A percentile compares a stretch with the other conserved stretches of the same genome.
These are phyloP conservation scores for Diutina ranongensis DNA, from an alignment of 1,139 yeast species.

Conservation along the genomic window DNA sequence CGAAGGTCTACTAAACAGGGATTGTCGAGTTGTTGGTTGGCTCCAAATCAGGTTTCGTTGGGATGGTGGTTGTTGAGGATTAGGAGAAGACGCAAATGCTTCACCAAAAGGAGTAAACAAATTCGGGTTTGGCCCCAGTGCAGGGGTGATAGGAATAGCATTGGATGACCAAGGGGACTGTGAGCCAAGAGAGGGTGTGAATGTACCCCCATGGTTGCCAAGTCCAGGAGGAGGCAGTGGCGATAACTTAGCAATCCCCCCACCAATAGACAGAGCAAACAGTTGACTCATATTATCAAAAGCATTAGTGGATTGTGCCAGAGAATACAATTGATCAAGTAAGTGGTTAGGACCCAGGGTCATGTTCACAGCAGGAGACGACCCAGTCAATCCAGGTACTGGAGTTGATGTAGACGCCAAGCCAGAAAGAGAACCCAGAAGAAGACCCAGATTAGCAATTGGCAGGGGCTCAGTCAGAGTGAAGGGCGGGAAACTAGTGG, in stretches of 20 bases:
- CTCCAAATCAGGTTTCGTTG: slow-evolving; percentile 5
- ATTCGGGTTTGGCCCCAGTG: background rate
- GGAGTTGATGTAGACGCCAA: background rate
- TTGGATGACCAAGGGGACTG: background rate
- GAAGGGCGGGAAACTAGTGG: background rate
- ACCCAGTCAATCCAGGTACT: background rate
- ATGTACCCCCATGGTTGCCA: background rate
- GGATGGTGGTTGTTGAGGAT: background rate
- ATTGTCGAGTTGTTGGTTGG: slow-evolving; percentile 2
- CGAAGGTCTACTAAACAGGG: slow-evolving; percentile 16
- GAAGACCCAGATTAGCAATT: background rate
- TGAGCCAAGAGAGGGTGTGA: background rate
- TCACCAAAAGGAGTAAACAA: slow-evolving; percentile 1
- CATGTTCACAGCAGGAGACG: background rate
- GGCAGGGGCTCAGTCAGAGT: background rate
- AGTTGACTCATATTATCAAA: background rate
- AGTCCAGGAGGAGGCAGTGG: slow-evolving; percentile 6
- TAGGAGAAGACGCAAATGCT: background rate
- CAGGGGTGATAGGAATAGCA: background rate
- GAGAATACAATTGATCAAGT: slow-evolving; percentile 2
- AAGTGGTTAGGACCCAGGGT: background rate
- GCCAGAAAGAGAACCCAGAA: background rate
- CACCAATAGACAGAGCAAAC: background rate
- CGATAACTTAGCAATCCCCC: background rate
- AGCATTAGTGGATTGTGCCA: background rate